Conservation (phyloP, 805 yeast species). For the Ogataea pilisensis region DNA sequence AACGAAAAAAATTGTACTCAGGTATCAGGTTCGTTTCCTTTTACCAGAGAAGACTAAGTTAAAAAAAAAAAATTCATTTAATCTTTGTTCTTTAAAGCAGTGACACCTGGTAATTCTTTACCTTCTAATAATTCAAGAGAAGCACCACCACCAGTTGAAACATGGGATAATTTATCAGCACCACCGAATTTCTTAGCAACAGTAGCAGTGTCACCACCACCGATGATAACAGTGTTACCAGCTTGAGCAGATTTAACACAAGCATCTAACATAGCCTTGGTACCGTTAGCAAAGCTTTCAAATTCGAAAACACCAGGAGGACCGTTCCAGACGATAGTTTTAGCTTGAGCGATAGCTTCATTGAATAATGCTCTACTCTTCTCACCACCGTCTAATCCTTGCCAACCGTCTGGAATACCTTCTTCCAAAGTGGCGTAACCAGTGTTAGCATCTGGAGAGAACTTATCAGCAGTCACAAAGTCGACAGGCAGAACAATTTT, state of each 20-base stretch:
- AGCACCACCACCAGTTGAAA: conserved; percentile 99
- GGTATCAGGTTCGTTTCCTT: too few relatives aligned
- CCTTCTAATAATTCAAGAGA: conserved; percentile 98
- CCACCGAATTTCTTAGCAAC: conserved; percentile 98
- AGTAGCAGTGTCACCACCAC: conserved; percentile 99
- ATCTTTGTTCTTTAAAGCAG: conserved; percentile 19
- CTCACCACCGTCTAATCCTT: conserved; percentile 96
- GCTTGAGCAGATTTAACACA: conserved; percentile 79
- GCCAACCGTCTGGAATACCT: conserved; percentile 94
- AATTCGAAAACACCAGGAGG: conserved; percentile 99
- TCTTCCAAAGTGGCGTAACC: conserved; percentile 80
- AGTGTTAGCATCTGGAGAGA: conserved; percentile 84
- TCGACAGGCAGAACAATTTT: conserved; percentile 93
- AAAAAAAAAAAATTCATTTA: not conserved
- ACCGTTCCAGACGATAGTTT: conserved; percentile 99
- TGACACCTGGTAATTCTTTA: conserved; percentile 97
- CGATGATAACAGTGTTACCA: conserved; percentile 94
- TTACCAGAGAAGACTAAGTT: too few relatives aligned
- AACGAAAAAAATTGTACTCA: too few relatives aligned
- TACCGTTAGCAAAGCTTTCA: conserved; percentile 86
- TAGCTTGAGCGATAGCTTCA: conserved; percentile 82
- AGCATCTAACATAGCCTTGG: conserved; percentile 85
- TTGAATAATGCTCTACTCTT: conserved; percentile 77
- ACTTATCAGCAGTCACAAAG: conserved; percentile 92
- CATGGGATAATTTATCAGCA: conserved; percentile 94